These are phyloP conservation scores for Barnettozyma hawaiiensis DNA, from an alignment of 1,139 yeast genomes.

Conservation along the genomic window DNA sequence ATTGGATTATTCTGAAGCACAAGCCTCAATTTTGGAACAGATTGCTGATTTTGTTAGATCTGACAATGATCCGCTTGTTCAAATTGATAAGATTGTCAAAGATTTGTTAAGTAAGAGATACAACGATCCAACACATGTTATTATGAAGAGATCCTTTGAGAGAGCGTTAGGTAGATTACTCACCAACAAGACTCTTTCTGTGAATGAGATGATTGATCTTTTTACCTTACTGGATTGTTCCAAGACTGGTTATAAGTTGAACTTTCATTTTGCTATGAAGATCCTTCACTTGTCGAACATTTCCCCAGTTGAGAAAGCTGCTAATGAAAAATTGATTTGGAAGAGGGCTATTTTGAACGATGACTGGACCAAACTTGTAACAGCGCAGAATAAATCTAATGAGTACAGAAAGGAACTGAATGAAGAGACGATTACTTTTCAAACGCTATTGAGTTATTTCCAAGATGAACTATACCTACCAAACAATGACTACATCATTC, in stretches of 20 bases:
- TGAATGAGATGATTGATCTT: conserved; percentile 48
- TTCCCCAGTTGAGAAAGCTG: conserved; percentile 27
- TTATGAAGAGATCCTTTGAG: conserved; percentile 25
- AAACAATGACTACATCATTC: conserved; percentile 22
- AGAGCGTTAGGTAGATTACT: conserved; percentile 36
- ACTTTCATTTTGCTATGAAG: conserved; percentile 39
- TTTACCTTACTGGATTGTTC: conserved; percentile 45
- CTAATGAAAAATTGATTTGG: conserved; percentile 47
- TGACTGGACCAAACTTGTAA: conserved; percentile 46
- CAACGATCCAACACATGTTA: neutral
- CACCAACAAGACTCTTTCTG: conserved; percentile 37
- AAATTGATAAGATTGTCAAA: conserved; percentile 20
- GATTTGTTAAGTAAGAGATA: conserved; percentile 15
- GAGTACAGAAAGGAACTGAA: conserved; percentile 37
- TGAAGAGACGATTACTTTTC: conserved; percentile 42
- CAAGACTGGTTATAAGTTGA: conserved; percentile 28
- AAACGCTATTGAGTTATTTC: conserved; percentile 35
- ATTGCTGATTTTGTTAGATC: conserved; percentile 28
- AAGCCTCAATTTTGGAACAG: conserved; percentile 36
- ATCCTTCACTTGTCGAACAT: conserved; percentile 32
- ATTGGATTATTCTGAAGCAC: conserved; percentile 44
- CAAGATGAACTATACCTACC: conserved; percentile 28
- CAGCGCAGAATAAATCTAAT: conserved; percentile 40
- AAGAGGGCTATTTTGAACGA: conserved; percentile 56
- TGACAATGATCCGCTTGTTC: conserved; percentile 25